A percentile compares a stretch with the other conserved stretches of the same genome.
phyloP scores from a whole-genome alignment of 805 yeast species.

The Helenozyma rhizophorensis region DNA sequence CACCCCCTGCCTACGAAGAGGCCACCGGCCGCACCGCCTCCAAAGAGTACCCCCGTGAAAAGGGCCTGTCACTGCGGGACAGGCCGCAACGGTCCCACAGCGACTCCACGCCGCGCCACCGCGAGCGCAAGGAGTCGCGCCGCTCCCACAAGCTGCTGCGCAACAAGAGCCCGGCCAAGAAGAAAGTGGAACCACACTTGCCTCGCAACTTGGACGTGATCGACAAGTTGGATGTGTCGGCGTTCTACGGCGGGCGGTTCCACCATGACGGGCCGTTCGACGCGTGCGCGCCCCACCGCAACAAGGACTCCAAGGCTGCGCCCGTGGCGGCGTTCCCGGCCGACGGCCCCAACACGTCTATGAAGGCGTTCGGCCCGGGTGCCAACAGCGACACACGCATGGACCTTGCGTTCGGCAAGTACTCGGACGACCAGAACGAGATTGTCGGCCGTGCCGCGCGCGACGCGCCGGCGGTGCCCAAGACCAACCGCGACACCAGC shows the following conservation, averaged over 20 bases:
- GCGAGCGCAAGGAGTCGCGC: slow-evolving; percentile 9
- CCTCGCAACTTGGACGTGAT: slow-evolving; percentile 86
- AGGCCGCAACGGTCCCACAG: slow-evolving; percentile 18
- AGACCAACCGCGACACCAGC: slow-evolving; percentile 12
- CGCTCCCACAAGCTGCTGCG: slow-evolving; percentile 11
- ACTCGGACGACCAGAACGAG: slow-evolving; percentile 42
- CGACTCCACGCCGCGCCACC: slow-evolving; percentile 12
- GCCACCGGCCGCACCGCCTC: slow-evolving; percentile 45
- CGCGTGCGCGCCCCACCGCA: slow-evolving; percentile 96
- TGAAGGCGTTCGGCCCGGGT: slow-evolving; percentile 60
- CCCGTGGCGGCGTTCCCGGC: slow-evolving; percentile 95
- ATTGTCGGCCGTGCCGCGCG: slow-evolving; percentile 27
- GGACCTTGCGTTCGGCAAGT: slow-evolving; percentile 73
- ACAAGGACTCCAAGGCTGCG: slow-evolving; percentile 67
- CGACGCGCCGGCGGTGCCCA: slow-evolving; percentile 8
- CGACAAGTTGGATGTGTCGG: slow-evolving; percentile 94
- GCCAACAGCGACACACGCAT: slow-evolving; percentile 48
- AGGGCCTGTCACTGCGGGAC: slow-evolving; percentile 22
- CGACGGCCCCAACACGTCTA: slow-evolving; percentile 89
- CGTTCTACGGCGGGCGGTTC: slow-evolving; percentile 87
- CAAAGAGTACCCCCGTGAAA: slow-evolving; percentile 53
- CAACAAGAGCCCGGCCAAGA: slow-evolving; percentile 32
- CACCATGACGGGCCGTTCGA: slow-evolving; percentile 99
- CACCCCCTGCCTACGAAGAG: slow-evolving; percentile 70
- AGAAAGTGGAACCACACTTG: slow-evolving; percentile 43